These are phyloP conservation scores for Acanthamoeba divionensis DNA, from an alignment of 208 protist genomes.

Conservation along the genomic window DNA sequence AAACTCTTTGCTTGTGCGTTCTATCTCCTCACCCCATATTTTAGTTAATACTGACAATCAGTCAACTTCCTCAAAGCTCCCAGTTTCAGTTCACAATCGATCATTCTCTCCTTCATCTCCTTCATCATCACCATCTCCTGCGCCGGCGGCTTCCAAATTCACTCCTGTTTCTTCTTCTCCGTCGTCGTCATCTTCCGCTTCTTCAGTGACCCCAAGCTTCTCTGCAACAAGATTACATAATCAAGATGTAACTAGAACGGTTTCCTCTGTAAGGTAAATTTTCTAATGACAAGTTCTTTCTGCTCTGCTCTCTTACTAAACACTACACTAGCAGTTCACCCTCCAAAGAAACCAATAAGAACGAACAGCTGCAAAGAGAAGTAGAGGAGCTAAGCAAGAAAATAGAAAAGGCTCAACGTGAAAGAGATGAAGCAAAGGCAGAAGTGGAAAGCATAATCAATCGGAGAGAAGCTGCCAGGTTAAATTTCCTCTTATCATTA, in stretches of 20 bases:
- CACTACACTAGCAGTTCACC: neutral
- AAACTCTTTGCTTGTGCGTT: neutral
- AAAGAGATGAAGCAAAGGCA: neutral
- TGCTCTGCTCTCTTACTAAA: neutral
- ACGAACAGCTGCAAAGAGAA: neutral
- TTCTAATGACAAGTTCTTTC: neutral
- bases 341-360: neutral
- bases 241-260: neutral
- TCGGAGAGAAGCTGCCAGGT: conserved; percentile 11
- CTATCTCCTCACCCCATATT: neutral
- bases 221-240: neutral
- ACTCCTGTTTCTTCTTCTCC: neutral
- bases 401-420: neutral
- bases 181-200: neutral
- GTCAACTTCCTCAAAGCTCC: neutral
- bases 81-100: neutral
- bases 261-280: neutral
- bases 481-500: neutral
- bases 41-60: too few relatives aligned
- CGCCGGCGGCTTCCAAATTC: neutral
- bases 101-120: neutral
- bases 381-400: neutral
- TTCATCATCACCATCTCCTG: neutral
- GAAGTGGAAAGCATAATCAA: neutral
- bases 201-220: neutral